Conservation (phyloP, 495 filamentous ascomycete genomes). For the Penicillium pulvis region DNA sequence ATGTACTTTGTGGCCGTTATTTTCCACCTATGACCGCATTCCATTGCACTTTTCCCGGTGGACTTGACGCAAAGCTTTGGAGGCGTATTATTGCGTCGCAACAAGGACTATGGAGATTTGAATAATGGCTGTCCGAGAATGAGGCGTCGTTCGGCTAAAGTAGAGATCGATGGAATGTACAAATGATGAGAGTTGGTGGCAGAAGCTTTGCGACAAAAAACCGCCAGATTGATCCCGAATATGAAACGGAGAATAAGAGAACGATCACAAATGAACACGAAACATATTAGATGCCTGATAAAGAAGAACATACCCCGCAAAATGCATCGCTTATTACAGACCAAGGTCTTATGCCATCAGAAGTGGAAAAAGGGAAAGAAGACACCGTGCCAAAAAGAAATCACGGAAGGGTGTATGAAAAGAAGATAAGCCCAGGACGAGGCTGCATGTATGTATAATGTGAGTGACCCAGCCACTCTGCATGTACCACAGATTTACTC, state of each 20-base stretch:
- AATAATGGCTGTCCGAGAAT: background rate
- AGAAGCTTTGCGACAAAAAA: slow-evolving; percentile 1
- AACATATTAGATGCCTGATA: slow-evolving; percentile 18
- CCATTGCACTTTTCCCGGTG: background rate
- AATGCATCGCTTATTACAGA: slow-evolving; percentile 33
- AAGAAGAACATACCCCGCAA: slow-evolving; percentile 23
- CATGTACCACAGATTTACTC: slow-evolving; percentile 12
- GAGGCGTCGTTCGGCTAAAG: background rate
- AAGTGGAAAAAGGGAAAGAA: background rate
- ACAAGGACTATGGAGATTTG: background rate
- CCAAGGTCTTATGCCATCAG: slow-evolving; percentile 16
- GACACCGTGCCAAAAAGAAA: background rate
- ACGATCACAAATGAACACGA: slow-evolving; percentile 2
- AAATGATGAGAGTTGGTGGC: slow-evolving; percentile 7
- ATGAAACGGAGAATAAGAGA: background rate
- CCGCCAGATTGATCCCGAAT: slow-evolving; percentile 1
- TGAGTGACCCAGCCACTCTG: slow-evolving; percentile 31
- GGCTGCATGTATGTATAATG: slow-evolving; percentile 17
- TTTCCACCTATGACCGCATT: slow-evolving; percentile 27
- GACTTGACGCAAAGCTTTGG: slow-evolving; percentile 2
- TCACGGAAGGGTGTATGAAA: background rate
- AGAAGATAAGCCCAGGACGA: slow-evolving; percentile 6
- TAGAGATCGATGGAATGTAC: slow-evolving; percentile 12
- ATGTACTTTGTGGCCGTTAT: slow-evolving; percentile 4
- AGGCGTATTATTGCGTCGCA: background rate